Evolutionary conservation across 768 basidiomycete genomes (phyloP), one percentile per base, ranked within the genome.

Genomic region (Kwoniella botswanensis): DNA sequence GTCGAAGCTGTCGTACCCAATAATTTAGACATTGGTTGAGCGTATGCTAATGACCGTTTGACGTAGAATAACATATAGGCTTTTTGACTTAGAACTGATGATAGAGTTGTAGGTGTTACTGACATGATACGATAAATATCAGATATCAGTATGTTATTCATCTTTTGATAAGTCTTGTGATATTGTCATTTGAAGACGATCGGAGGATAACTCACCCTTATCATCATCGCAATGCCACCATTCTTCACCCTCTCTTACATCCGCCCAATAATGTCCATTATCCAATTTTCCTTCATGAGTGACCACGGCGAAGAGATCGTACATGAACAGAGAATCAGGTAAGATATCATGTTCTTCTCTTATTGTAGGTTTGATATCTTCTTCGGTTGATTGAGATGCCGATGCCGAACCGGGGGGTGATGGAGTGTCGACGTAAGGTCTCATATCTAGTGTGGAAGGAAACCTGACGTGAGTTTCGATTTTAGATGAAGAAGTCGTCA

Each of bases 61-160:
- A 93, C 92, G 80, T 96, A 97, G 85, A 95, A 94, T 72, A 93
- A 93, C 94, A 96, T 95, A 83, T 96, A 96, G 5, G 93, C 91
- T 60, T 89, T 87, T 21, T 93, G 93, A 60, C 82, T 85, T 53
- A 94, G 86, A 65, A 91, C 91, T 0, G 87, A 87, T 9, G 87
- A 86, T 22, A 94, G 86, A 26, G 86, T 90, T 12, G 93, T 88
- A 22, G 87, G 87, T 0, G 89, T 89, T 11, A 95, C 93, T 72
- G 58, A 46, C 64, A 55, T 55, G 22, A 17, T 15, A 46, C 15
- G 35, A 57, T 61, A 52, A 61, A 67, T 58, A 66, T 67, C 65
- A 63, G 55, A 44, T 50, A 52, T 58, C 57, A 58, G 57, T 56
- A 9, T 56, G n/a, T 56, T 26, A 9, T 35, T 35, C 35, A 35